Base-by-base conservation (phyloP, 2,329 filamentous ascomycete species). In the Microsporum ferrugineum region DNA sequence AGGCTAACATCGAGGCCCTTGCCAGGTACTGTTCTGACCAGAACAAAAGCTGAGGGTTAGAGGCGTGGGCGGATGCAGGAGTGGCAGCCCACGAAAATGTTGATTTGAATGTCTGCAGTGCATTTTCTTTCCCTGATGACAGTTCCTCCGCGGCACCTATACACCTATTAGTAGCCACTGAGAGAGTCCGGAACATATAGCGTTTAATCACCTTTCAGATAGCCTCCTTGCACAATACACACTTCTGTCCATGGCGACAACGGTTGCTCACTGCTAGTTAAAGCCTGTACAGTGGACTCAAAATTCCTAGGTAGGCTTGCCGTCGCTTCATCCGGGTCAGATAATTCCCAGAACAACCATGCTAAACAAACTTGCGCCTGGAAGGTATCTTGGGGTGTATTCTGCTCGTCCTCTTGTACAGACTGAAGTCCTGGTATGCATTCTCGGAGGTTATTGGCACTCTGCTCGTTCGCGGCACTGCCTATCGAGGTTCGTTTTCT, bases 361-460 rank as follows among this genome's bases (percentile, higher is more conserved):
- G 86, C 91, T 51, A 92, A 73, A 72, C 89, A 94, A 58, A 94
- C 85, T 63, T 84, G 86, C 36, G 90, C 91, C 73, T 96, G 90
- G 66, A 92, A 80, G 7, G 77, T 73, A 69, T 86, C 84, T 68
- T 84, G 78, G n/a, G 70, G 72, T 8, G 75, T 71, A 10, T 73
- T 74, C 10, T 77, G 75, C 67, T 86, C 85, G 59, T 78, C 77
- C 5, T 85, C 83, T 66, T 88, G 82, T 14, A 80, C 82, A 47
- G 73, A 72, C 58, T 76, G 66, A 39, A 78, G 68, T 17, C 70
- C 65, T 1, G 75, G 74, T 61, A 77, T 73, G 33, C 76, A 65
- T 61, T 76, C 73, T 33, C 69, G 69, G 5, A 78, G 66, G 33
- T 77, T 78, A 12, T 60, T 36, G 41, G 41, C 33, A 39, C 39